Percentiles rank a stretch among this genome's conserved stretches.
These are phyloP conservation scores for Ogataea neopini DNA, from an alignment of 805 yeast species.

Conservation along the genomic window DNA sequence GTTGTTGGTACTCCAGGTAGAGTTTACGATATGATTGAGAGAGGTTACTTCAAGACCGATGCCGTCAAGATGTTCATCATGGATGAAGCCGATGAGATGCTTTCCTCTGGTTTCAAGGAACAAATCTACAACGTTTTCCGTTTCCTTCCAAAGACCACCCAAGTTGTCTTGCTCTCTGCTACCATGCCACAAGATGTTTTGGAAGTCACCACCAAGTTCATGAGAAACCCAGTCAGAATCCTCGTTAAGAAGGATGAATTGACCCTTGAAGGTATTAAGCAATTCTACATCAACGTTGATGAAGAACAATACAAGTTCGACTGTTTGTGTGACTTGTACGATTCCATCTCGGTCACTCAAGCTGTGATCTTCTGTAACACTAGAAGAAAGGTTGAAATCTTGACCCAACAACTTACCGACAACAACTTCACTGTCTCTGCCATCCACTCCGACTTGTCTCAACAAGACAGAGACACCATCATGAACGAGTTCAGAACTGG, in stretches of 20 bases:
- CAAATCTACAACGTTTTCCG: constrained; percentile 92
- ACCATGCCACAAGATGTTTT: constrained; percentile 90
- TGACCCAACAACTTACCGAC: constrained; percentile 73
- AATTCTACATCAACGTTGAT: constrained; percentile 86
- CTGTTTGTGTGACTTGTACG: constrained; percentile 91
- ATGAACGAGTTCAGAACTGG: constrained; percentile 97
- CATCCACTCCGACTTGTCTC: constrained; percentile 97
- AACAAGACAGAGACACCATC: constrained; percentile 88
- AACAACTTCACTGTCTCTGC: constrained; percentile 90
- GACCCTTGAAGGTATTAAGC: constrained; percentile 92
- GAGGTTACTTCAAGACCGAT: constrained; percentile 73
- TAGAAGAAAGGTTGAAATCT: constrained; percentile 90
- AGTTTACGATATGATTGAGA: constrained; percentile 85
- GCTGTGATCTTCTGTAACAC: constrained; percentile 98
- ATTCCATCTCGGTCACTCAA: constrained; percentile 92
- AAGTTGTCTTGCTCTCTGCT: constrained; percentile 93
- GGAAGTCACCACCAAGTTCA: constrained; percentile 89
- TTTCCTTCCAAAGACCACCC: constrained; percentile 78
- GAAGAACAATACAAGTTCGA: constrained; percentile 94
- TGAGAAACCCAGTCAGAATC: constrained; percentile 90
- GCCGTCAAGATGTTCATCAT: constrained; percentile 83
- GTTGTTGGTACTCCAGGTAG: constrained; percentile 98
- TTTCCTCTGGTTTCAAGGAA: constrained; percentile 91
- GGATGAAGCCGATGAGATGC: constrained; percentile 96
- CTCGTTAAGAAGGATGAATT: constrained; percentile 93